A percentile compares a stretch with the other conserved stretches of the same genome.
phyloP scores from a whole-genome alignment of 176 grass and related monocot genomes.

The Eleusine indica region DNA sequence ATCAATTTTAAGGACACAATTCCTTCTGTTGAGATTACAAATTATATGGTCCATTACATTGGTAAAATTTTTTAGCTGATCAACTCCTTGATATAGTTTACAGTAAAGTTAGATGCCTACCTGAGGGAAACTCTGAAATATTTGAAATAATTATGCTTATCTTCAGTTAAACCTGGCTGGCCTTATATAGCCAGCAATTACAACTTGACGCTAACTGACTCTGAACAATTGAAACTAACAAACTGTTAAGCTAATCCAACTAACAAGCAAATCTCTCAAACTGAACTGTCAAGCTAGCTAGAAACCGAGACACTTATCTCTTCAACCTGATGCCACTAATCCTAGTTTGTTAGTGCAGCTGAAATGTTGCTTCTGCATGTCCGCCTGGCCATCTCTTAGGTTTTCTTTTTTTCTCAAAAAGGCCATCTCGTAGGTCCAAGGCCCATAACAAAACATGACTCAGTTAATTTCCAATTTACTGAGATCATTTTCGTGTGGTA shows the following conservation, averaged over 20 bases:
- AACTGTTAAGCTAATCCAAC: background rate
- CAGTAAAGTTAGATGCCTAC: background rate
- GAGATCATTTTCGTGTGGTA: background rate
- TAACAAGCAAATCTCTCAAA: background rate
- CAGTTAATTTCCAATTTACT: constrained; percentile 4
- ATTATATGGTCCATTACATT: background rate
- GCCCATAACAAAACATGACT: background rate
- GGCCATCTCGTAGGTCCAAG: background rate
- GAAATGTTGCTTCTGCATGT: too few species aligned
- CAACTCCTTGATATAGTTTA: background rate
- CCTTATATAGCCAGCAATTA: too few species aligned
- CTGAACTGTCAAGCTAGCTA: background rate
- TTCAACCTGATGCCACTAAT: background rate
- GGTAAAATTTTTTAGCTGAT: background rate
- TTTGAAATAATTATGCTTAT: background rate
- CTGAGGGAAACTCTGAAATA: too few species aligned
- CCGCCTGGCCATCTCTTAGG: too few species aligned
- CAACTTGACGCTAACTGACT: background rate
- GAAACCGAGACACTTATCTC: background rate
- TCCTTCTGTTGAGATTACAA: background rate
- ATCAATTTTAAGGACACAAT: background rate
- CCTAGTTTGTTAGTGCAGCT: too few species aligned
- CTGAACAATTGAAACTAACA: background rate
- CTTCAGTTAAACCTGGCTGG: background rate
- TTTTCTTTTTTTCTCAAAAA: too few species aligned